Evolutionary conservation across 2,329 filamentous ascomycete genomes (phyloP).

Genomic region (Fusarium sp.): DNA sequence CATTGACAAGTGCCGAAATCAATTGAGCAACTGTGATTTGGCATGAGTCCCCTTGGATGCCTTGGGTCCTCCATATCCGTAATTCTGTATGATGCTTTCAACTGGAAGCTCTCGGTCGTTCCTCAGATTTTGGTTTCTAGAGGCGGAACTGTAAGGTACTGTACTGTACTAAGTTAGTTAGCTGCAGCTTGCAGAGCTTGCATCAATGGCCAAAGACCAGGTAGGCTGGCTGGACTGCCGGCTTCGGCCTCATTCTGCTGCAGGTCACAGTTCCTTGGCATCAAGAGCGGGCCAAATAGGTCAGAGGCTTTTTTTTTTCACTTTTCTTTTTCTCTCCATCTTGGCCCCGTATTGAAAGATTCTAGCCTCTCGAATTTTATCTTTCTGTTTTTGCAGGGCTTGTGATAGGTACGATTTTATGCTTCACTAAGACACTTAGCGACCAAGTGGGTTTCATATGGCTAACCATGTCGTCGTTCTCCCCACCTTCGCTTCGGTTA

Average conservation of each 20-base stretch:
- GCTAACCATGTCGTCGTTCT: slow-evolving; percentile 10
- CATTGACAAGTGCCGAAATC: neutral
- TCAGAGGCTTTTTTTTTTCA: slow-evolving; percentile 18
- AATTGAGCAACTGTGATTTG: neutral
- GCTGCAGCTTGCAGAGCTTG: slow-evolving; percentile 6
- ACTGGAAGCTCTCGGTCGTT: neutral
- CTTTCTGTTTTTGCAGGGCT: slow-evolving; percentile 8
- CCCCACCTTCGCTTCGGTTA: slow-evolving; percentile 13
- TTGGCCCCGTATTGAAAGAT: neutral
- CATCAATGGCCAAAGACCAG: neutral
- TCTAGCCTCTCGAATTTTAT: slow-evolving; percentile 10
- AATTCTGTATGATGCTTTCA: neutral
- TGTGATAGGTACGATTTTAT: slow-evolving; percentile 30
- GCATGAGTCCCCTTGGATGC: neutral
- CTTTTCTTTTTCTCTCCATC: neutral
- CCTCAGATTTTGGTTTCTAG: neutral
- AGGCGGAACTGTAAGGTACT: neutral
- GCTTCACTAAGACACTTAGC: slow-evolving; percentile 6
- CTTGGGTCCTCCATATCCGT: neutral
- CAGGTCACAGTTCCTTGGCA: slow-evolving; percentile 16
- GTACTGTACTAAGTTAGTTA: no score
- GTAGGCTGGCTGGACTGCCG: slow-evolving; percentile 3
- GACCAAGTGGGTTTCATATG: slow-evolving; percentile 20
- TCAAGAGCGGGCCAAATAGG: slow-evolving; percentile 2
- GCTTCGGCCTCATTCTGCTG: slow-evolving; percentile 27